Conservation (phyloP, 2,329 filamentous ascomycete species). For the Fusarium kyushuense region DNA sequence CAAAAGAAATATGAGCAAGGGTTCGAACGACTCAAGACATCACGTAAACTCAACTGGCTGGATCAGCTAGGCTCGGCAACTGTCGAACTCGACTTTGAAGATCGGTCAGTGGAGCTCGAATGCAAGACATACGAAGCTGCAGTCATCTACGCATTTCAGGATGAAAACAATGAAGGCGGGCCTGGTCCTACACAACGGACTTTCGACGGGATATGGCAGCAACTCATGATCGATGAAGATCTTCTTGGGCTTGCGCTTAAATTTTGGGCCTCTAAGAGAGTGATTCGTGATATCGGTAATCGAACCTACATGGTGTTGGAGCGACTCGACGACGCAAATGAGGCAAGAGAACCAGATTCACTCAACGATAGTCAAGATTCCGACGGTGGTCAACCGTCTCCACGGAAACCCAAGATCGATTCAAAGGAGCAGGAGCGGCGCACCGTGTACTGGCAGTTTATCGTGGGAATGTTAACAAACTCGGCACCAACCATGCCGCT, state of each 20-base stretch:
- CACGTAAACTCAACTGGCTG: constrained; percentile 89
- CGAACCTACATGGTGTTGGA: constrained; percentile 77
- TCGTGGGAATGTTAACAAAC: constrained; percentile 95
- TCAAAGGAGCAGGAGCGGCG: constrained; percentile 72
- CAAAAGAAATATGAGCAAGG: constrained; percentile 79
- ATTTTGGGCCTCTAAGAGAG: constrained; percentile 78
- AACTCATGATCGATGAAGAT: constrained; percentile 79
- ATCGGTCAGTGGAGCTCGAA: constrained; percentile 78
- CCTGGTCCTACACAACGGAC: constrained; percentile 56
- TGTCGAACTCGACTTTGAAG: constrained; percentile 84
- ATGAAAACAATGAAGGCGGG: constrained; percentile 54
- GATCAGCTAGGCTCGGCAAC: constrained; percentile 83
- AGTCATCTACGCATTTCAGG: constrained; percentile 85
- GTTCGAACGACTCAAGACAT: constrained; percentile 84
- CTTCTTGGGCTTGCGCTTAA: constrained; percentile 74
- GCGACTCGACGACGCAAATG: constrained; percentile 60
- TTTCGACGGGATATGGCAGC: constrained; percentile 66
- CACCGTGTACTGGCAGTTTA: constrained; percentile 88
- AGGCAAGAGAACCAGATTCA: constrained; percentile 50
- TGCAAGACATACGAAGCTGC: constrained; percentile 88
- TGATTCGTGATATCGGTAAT: constrained; percentile 68
- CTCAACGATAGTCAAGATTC: constrained; percentile 41
- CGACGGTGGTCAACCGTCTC: constrained; percentile 53
- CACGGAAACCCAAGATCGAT: constrained; percentile 68
- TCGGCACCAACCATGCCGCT: constrained; percentile 83